These are phyloP conservation scores for Stentor coeruleus DNA, from an alignment of 73 alveolate species.

Conservation along the genomic window DNA sequence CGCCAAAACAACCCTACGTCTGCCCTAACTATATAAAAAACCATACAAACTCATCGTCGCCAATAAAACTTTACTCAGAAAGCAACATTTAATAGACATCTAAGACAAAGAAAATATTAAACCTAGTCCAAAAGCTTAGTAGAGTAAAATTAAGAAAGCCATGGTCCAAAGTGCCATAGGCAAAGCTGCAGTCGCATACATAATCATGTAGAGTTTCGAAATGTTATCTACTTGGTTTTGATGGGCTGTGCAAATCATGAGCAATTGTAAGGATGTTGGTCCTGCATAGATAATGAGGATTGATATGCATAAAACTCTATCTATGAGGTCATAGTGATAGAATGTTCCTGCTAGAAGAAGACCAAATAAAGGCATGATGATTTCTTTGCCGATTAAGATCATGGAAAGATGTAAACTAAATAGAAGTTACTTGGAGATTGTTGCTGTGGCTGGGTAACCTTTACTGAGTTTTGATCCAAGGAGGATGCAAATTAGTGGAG, in stretches of 20 bases:
- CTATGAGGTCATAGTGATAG: background rate
- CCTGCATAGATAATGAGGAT: background rate
- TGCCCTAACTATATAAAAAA: too few species aligned
- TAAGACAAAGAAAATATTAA: too few species aligned
- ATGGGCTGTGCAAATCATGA: background rate
- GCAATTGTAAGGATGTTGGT: background rate
- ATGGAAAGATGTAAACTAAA: background rate
- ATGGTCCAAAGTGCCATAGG: background rate
- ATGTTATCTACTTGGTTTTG: background rate
- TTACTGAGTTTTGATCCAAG: background rate
- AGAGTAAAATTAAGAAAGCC: background rate
- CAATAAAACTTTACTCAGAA: too few species aligned
- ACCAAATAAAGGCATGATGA: conserved; percentile 9
- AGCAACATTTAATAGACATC: too few species aligned
- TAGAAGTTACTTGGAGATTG: background rate
- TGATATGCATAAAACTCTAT: background rate
- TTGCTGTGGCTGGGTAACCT: background rate
- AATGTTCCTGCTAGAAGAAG: background rate
- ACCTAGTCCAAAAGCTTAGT: too few species aligned
- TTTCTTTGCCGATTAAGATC: background rate
- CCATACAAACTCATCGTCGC: too few species aligned
- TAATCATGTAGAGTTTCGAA: background rate
- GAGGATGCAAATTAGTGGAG: background rate
- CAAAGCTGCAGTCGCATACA: background rate
- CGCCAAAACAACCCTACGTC: too few species aligned